Evolutionary conservation across 495 filamentous ascomycete species (phyloP).

Genomic region (Podospora comata): DNA sequence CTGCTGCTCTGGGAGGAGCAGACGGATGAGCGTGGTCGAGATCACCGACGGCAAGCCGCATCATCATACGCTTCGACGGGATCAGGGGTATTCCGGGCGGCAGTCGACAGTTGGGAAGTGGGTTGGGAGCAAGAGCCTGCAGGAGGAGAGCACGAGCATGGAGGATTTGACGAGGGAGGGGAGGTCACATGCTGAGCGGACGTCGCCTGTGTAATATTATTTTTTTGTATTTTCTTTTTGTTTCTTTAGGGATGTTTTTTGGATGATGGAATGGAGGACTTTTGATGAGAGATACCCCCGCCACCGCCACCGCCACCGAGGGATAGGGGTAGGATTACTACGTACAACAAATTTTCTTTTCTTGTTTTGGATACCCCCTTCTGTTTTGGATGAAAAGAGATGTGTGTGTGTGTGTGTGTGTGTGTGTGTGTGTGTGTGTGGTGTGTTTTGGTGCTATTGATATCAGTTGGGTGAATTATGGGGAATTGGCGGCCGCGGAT

Average conservation of each 20-base stretch:
- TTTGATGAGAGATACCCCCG: background rate
- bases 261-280: background rate
- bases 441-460: background rate
- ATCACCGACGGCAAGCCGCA: conserved; percentile 5
- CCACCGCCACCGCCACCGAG: background rate
- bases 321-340: background rate
- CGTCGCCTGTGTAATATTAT: conserved; percentile 5
- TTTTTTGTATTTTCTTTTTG: background rate
- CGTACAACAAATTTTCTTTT: background rate
- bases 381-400: background rate
- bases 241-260: background rate
- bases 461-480: no score
- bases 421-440: background rate
- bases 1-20: background rate
- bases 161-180: conserved; percentile 22
- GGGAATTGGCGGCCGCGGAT: no score
- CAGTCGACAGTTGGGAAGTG: conserved; percentile 7
- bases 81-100: background rate
- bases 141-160: conserved; percentile 23
- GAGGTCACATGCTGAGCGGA: conserved; percentile 10
- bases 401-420: no score
- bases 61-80: background rate
- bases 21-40: conserved; percentile 14
- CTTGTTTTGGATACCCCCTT: background rate
- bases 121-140: conserved; percentile 8